Conservation (phyloP, 2,329 filamentous ascomycete species). For the Knufia fluminis region DNA sequence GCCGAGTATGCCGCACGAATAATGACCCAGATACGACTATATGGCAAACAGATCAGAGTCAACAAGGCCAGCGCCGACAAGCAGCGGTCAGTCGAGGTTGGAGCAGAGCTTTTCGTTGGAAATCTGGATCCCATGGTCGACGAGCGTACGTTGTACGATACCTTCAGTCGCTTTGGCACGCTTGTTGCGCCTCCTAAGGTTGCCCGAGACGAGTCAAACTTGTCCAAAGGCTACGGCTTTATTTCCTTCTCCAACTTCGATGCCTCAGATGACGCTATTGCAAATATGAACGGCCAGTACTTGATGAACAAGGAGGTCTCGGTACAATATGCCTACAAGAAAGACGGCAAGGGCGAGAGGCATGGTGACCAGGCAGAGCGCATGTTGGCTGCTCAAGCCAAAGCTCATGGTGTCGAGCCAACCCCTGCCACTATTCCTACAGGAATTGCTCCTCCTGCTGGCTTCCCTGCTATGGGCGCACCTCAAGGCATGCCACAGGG, state of each 20-base stretch:
- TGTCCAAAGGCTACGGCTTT: slow-evolving; percentile 93
- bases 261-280: slow-evolving; percentile 79
- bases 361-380: slow-evolving; percentile 92
- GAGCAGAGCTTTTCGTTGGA: slow-evolving; percentile 92
- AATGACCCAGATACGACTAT: slow-evolving; percentile 91
- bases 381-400: slow-evolving; percentile 81
- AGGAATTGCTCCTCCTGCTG: slow-evolving; percentile 30
- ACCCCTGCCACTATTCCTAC: slow-evolving; percentile 61
- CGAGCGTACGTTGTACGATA: slow-evolving; percentile 93
- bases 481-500: slow-evolving; percentile 25
- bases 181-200: slow-evolving; percentile 76
- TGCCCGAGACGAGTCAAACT: slow-evolving; percentile 76
- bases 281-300: slow-evolving; percentile 92
- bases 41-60: slow-evolving; percentile 88
- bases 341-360: slow-evolving; percentile 92
- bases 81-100: slow-evolving; percentile 84
- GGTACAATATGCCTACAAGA: slow-evolving; percentile 98
- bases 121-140: slow-evolving; percentile 92
- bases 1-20: slow-evolving; percentile 94
- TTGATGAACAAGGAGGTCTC: slow-evolving; percentile 94
- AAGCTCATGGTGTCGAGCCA: slow-evolving; percentile 85
- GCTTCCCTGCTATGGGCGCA: slow-evolving; percentile 21
- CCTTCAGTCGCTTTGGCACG: slow-evolving; percentile 82
- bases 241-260: slow-evolving; percentile 91
- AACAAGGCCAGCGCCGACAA: slow-evolving; percentile 94